Evolutionary conservation across 73 alveolate genomes (phyloP).

Genomic region (Symbiodinium pilosum): DNA sequence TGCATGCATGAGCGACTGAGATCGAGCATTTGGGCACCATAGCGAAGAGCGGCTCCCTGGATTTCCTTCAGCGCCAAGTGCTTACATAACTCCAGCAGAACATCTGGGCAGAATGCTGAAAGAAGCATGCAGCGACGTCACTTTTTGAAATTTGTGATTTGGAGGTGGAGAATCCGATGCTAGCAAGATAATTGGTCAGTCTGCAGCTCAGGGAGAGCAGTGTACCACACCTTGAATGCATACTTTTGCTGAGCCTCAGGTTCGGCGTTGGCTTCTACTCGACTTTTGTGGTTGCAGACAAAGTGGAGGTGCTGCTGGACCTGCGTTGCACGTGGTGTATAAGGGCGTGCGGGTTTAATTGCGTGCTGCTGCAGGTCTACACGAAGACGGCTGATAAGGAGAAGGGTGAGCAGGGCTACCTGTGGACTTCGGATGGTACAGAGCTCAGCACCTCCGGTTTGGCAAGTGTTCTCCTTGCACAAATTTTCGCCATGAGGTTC

Average conservation of each 20-base stretch:
- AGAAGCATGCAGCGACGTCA: not conserved
- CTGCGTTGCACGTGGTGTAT: too few relatives aligned
- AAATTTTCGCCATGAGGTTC: constrained; percentile 35
- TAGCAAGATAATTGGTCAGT: constrained; percentile 96
- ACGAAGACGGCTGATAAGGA: constrained; percentile 96
- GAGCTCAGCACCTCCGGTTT: not conserved
- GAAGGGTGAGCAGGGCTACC: constrained; percentile 96
- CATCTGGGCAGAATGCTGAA: not conserved
- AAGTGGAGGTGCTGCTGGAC: constrained; percentile 96
- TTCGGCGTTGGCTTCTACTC: constrained; percentile 99
- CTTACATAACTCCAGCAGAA: not conserved
- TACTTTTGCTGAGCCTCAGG: constrained; percentile 79
- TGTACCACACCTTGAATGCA: too few relatives aligned
- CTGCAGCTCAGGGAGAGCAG: constrained; percentile 94
- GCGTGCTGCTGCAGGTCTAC: constrained; percentile 35
- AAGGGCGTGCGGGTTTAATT: too few relatives aligned
- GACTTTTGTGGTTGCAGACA: constrained; percentile 98
- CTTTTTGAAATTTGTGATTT: too few relatives aligned
- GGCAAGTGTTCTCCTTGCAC: not conserved
- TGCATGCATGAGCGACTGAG: constrained; percentile 23
- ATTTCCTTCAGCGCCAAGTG: constrained; percentile 97
- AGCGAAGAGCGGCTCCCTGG: constrained; percentile 99
- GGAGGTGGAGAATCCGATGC: constrained; percentile 96
- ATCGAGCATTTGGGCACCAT: constrained; percentile 97
- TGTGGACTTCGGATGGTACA: constrained; percentile 98